These are phyloP conservation scores for Oryza longistaminata DNA, from an alignment of 176 grass and related monocot species.

Conservation along the genomic window DNA sequence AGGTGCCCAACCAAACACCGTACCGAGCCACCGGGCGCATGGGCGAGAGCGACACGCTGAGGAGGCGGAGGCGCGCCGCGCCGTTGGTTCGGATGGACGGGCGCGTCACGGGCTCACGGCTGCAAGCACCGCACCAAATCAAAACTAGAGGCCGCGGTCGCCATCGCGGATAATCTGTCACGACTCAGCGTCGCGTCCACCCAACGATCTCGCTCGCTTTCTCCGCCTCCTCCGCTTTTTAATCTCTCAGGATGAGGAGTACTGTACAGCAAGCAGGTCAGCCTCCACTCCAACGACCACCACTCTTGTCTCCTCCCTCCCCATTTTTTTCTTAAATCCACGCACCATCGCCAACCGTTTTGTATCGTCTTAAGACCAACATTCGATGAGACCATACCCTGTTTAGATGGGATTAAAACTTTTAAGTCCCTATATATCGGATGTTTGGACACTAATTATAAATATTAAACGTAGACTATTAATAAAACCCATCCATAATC, in stretches of 20 bases:
- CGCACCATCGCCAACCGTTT: too few species aligned
- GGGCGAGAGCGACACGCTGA: not conserved
- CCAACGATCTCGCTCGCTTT: not conserved
- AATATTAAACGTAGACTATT: too few species aligned
- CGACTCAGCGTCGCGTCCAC: too few species aligned
- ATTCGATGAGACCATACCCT: too few species aligned
- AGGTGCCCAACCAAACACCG: not conserved
- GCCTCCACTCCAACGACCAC: not conserved
- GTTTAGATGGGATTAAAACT: too few species aligned
- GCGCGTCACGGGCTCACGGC: not conserved
- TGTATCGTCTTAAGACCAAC: too few species aligned
- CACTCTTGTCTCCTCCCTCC: not conserved
- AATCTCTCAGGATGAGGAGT: too few species aligned
- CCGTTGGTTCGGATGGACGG: slow-evolving; percentile 6
- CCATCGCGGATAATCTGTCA: slow-evolving; percentile 2
- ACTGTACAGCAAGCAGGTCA: not conserved
- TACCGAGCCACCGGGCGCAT: not conserved
- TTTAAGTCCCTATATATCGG: too few species aligned
- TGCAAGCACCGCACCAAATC: not conserved
- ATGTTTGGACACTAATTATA: too few species aligned
- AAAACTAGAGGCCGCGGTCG: slow-evolving; percentile 1
- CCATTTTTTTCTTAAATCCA: too few species aligned
- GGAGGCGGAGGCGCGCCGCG: not conserved
- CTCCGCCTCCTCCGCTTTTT: not conserved
- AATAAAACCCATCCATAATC: too few species aligned